Percentiles rank a stretch among this genome's conserved stretches.
Conservation (phyloP, 352 stramenopile genomes). For the Phytophthora syringae region DNA sequence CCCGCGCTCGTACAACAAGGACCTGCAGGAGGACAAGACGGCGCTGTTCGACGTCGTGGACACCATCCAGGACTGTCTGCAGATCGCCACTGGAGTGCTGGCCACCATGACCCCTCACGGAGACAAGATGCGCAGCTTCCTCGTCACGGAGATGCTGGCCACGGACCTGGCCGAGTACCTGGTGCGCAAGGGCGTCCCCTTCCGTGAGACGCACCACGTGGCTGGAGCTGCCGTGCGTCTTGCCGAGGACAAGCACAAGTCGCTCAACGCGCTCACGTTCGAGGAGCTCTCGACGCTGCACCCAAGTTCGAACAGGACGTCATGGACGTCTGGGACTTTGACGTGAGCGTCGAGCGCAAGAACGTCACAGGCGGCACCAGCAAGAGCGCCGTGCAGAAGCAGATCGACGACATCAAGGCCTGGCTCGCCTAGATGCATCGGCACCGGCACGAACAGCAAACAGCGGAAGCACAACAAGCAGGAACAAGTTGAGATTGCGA, state of each 20-base stretch:
- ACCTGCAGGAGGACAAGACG: slow-evolving; percentile 99
- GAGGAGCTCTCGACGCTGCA: slow-evolving; percentile 91
- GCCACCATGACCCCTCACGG: slow-evolving; percentile 95
- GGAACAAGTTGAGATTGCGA: slow-evolving; percentile 10
- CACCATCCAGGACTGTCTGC: slow-evolving; percentile 97
- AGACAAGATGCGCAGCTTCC: slow-evolving; percentile 93
- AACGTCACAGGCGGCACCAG: slow-evolving; percentile 48
- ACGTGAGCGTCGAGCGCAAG: slow-evolving; percentile 91
- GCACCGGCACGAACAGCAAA: slow-evolving; percentile 15
- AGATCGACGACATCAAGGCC: slow-evolving; percentile 66
- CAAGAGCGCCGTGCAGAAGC: slow-evolving; percentile 8
- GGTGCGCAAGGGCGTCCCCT: slow-evolving; percentile 98
- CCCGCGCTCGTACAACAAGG: slow-evolving; percentile 99
- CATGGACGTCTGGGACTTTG: slow-evolving; percentile 90
- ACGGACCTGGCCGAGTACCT: slow-evolving; percentile 99
- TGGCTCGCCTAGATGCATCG: slow-evolving; percentile 55
- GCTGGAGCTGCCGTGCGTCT: slow-evolving; percentile 93
- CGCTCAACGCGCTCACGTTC: slow-evolving; percentile 89
- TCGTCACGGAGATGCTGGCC: slow-evolving; percentile 99
- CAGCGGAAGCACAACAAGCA: slow-evolving; percentile 25
- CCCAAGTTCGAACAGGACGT: slow-evolving; percentile 91
- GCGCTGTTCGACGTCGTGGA: slow-evolving; percentile 97
- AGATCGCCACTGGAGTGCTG: slow-evolving; percentile 97
- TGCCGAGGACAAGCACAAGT: slow-evolving; percentile 89
- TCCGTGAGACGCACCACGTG: slow-evolving; percentile 99